These are phyloP conservation scores for Candida ipomoeae DNA, from an alignment of 805 yeast genomes.

Conservation along the genomic window DNA sequence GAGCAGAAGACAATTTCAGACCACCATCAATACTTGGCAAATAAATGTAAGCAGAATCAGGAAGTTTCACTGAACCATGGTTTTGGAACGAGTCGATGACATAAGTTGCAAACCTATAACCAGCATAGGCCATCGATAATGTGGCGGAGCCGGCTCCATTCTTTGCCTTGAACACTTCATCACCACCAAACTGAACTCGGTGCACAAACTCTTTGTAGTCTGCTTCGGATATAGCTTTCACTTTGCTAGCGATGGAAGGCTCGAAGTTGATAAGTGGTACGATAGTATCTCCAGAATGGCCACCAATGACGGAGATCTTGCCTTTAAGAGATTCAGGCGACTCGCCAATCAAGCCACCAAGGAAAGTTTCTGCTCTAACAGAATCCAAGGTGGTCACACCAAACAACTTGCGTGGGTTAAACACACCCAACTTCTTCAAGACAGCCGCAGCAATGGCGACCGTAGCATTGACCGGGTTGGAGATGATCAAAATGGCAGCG, in stretches of 20 bases:
- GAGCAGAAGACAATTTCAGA: conserved; percentile 31
- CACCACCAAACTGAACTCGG: conserved; percentile 21
- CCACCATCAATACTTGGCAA: conserved; percentile 54
- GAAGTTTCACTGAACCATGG: conserved; percentile 14
- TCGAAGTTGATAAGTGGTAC: conserved; percentile 33
- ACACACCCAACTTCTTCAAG: conserved; percentile 43
- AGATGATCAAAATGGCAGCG: conserved; percentile 43
- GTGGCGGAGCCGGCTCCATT: conserved; percentile 22
- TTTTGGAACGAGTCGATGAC: conserved; percentile 13
- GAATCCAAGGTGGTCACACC: conserved; percentile 46
- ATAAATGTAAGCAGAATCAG: conserved; percentile 50
- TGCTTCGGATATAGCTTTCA: conserved; percentile 13
- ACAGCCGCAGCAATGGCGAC: conserved; percentile 49
- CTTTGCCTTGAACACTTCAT: conserved; percentile 21
- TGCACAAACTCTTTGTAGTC: conserved; percentile 18
- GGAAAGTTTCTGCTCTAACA: conserved; percentile 45
- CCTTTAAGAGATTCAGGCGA: conserved; percentile 34
- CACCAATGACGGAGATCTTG: conserved; percentile 41
- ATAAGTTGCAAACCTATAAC: conserved; percentile 18
- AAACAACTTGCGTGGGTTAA: conserved; percentile 42
- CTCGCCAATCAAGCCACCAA: conserved; percentile 33
- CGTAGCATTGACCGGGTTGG: conserved; percentile 45
- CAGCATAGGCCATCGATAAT: conserved; percentile 22
- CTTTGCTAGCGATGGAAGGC: conserved; percentile 17
- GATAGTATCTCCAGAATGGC: conserved; percentile 46